Evolutionary conservation across 768 basidiomycete genomes (phyloP).

Genomic region (Pulveroboletus sp.): DNA sequence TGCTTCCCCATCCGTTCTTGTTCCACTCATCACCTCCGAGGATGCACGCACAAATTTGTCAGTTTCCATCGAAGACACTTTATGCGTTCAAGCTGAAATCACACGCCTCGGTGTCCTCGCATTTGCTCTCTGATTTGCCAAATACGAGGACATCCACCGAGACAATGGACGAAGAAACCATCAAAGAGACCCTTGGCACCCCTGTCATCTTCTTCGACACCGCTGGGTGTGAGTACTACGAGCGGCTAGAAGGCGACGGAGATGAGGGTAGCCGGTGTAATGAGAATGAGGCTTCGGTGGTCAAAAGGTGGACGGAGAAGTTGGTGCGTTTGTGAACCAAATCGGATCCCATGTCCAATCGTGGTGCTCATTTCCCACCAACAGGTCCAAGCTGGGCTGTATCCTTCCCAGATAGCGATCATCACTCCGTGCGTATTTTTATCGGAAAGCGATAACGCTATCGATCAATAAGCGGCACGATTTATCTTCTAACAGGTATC

Average conservation of each 20-base stretch:
- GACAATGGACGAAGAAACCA: slow-evolving; percentile 55
- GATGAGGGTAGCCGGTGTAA: slow-evolving; percentile 91
- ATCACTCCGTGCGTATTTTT: slow-evolving; percentile 66
- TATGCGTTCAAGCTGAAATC: slow-evolving; percentile 71
- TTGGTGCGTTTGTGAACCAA: slow-evolving; percentile 45
- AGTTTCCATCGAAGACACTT: slow-evolving; percentile 79
- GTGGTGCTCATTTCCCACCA: neutral
- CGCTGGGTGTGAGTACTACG: slow-evolving; percentile 89
- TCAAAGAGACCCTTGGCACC: slow-evolving; percentile 64
- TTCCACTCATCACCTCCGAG: slow-evolving; percentile 34
- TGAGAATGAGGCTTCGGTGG: slow-evolving; percentile 90
- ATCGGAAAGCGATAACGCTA: neutral
- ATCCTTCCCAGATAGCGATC: slow-evolving; percentile 72
- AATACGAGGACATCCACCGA: slow-evolving; percentile 36
- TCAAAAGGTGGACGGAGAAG: slow-evolving; percentile 75
- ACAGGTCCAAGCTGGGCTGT: slow-evolving; percentile 58
- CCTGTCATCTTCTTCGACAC: slow-evolving; percentile 95
- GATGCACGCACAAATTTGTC: slow-evolving; percentile 84
- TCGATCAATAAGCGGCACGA: neutral
- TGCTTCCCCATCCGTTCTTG: neutral
- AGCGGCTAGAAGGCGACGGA: slow-evolving; percentile 68
- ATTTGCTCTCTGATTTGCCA: slow-evolving; percentile 68
- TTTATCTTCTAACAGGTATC: slow-evolving; percentile 49
- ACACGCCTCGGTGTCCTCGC: slow-evolving; percentile 62
- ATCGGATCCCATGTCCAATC: no score